Evolutionary conservation across 169 alveolate species (phyloP).

Genomic region (Eimeria acervulina): DNA sequence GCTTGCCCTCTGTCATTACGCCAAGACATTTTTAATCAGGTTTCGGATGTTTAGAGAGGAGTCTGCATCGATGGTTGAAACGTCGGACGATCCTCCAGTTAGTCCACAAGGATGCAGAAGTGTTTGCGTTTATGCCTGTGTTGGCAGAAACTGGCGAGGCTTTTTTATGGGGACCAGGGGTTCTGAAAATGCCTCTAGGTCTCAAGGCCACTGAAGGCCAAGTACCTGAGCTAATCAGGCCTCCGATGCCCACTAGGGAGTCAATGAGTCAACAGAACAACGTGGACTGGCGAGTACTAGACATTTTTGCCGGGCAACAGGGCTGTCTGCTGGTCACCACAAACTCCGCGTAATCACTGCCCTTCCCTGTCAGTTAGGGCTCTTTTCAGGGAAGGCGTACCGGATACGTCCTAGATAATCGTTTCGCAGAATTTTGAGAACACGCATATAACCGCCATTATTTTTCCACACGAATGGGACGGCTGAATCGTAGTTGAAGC

Average conservation of each 20-base stretch:
- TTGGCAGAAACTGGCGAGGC: slow-evolving; percentile 31
- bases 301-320: slow-evolving; percentile 56
- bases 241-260: not conserved
- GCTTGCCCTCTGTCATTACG: not conserved
- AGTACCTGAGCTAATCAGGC: not conserved
- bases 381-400: not conserved
- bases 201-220: not conserved
- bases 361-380: not conserved
- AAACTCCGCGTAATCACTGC: not conserved
- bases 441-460: too few species aligned
- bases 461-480: too few species aligned
- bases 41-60: not conserved
- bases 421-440: too few species aligned
- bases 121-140: not conserved
- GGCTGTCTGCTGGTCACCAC: slow-evolving; percentile 61
- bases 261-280: not conserved
- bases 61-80: not conserved
- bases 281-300: not conserved
- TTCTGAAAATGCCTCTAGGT: slow-evolving; percentile 8
- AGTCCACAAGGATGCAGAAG: not conserved
- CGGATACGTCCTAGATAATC: too few species aligned
- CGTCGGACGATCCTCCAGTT: not conserved
- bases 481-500: too few species aligned
- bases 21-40: not conserved
- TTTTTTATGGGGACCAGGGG: slow-evolving; percentile 74